Evolutionary conservation across 768 basidiomycete genomes (phyloP).

Genomic region (Suillus weaverae): DNA sequence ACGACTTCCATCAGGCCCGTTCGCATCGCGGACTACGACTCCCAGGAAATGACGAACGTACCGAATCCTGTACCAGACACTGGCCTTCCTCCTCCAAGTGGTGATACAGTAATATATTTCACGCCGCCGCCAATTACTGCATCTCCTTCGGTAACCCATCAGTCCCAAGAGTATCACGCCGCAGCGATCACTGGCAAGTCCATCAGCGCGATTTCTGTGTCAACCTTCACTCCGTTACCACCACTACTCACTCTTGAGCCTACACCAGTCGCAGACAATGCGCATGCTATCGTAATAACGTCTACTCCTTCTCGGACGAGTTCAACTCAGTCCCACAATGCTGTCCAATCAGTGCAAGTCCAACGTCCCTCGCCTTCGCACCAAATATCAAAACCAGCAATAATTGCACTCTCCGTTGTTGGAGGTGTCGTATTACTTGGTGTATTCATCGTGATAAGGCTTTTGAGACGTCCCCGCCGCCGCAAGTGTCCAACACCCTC

Average conservation of each 20-base stretch:
- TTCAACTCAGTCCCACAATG: constrained; percentile 4
- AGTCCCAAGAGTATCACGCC: constrained; percentile 6
- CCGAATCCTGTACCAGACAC: constrained; percentile 34
- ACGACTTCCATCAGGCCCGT: neutral
- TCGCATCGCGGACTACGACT: constrained; percentile 21
- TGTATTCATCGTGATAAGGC: constrained; percentile 46
- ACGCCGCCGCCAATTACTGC: constrained; percentile 24
- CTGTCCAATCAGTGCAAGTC: constrained; percentile 4
- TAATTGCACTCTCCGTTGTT: constrained; percentile 55
- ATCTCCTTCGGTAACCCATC: constrained; percentile 18
- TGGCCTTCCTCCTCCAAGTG: constrained; percentile 29
- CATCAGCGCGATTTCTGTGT: neutral
- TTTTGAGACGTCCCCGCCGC: constrained; percentile 50
- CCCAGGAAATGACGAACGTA: constrained; percentile 28
- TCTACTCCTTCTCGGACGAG: constrained; percentile 14
- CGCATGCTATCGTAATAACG: constrained; percentile 7
- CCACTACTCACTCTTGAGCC: constrained; percentile 14
- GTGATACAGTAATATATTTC: constrained; percentile 8
- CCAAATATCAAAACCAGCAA: constrained; percentile 47
- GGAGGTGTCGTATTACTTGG: constrained; percentile 49
- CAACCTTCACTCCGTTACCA: constrained; percentile 31
- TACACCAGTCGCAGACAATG: neutral
- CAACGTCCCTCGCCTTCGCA: constrained; percentile 24
- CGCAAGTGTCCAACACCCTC: constrained; percentile 68
- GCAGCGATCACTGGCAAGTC: constrained; percentile 13